A percentile compares a stretch with the other conserved stretches of the same genome.
These are phyloP conservation scores for Quillaja saponaria DNA, from an alignment of 306 rosid genomes.

Conservation along the genomic window DNA sequence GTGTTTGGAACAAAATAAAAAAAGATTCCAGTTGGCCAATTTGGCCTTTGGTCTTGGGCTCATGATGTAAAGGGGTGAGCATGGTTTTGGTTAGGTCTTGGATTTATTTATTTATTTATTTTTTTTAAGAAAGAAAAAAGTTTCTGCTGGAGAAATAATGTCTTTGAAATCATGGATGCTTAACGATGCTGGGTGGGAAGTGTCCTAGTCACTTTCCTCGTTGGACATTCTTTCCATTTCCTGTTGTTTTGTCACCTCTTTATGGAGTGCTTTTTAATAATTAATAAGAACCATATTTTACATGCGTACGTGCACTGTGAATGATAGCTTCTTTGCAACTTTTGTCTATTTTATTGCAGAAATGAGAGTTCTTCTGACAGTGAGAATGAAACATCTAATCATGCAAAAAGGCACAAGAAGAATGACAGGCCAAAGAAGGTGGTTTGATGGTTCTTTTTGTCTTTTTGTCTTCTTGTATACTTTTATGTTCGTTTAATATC, in stretches of 20 bases:
- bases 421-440: slow-evolving; percentile 75
- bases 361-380: slow-evolving; percentile 72
- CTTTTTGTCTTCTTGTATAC: not conserved
- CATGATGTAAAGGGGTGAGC: too few relatives aligned
- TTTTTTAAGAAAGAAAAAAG: too few relatives aligned
- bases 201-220: not conserved
- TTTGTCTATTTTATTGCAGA: slow-evolving; percentile 25
- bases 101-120: too few relatives aligned
- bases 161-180: not conserved
- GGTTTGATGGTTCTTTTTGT: slow-evolving; percentile 26
- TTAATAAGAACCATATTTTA: slow-evolving; percentile 1
- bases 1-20: too few relatives aligned
- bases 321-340: not conserved
- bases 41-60: too few relatives aligned
- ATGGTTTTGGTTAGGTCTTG: too few relatives aligned
- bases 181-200: not conserved
- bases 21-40: too few relatives aligned
- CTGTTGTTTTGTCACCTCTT: not conserved
- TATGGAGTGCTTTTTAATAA: not conserved
- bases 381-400: slow-evolving; percentile 66
- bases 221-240: not conserved
- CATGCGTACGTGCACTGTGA: not conserved
- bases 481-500: slow-evolving; percentile 4
- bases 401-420: slow-evolving; percentile 80
- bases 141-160: too few relatives aligned